Conservation (phyloP, 1,139 yeast species). For the Yamadazyma blattariae region DNA sequence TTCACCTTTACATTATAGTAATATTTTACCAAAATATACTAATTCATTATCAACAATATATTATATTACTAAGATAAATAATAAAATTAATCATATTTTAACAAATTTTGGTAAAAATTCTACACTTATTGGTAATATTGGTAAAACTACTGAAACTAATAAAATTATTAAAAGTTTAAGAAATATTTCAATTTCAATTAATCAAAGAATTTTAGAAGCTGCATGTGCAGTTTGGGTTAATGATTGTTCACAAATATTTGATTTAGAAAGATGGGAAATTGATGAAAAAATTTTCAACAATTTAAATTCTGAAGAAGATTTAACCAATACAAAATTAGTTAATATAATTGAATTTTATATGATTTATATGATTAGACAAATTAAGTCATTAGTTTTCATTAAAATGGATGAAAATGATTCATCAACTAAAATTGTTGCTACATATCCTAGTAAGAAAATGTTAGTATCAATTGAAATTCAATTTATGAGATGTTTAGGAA, state of each 20-base stretch:
- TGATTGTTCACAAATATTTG: slow-evolving; percentile 47
- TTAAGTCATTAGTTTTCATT: slow-evolving; percentile 26
- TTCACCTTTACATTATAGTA: slow-evolving; percentile 34
- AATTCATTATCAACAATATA: slow-evolving; percentile 42
- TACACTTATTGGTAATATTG: slow-evolving; percentile 33
- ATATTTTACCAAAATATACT: slow-evolving; percentile 40
- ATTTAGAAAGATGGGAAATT: slow-evolving; percentile 42
- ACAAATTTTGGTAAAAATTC: slow-evolving; percentile 33
- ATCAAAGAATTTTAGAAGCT: slow-evolving; percentile 43
- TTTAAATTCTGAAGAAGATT: slow-evolving; percentile 3
- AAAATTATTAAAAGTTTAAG: slow-evolving; percentile 35
- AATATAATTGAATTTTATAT: slow-evolving; percentile 38
- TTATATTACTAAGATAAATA: slow-evolving; percentile 33
- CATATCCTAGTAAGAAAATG: slow-evolving; percentile 42
- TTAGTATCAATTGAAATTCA: slow-evolving; percentile 46
- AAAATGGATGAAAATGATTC: slow-evolving; percentile 16
- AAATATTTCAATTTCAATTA: slow-evolving; percentile 29
- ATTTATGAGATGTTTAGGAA: slow-evolving; percentile 45
- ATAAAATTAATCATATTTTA: slow-evolving; percentile 28
- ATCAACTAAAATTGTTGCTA: slow-evolving; percentile 26
- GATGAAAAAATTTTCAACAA: slow-evolving; percentile 13
- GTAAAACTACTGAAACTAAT: slow-evolving; percentile 35
- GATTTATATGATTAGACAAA: slow-evolving; percentile 30
- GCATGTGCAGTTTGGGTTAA: slow-evolving; percentile 48
- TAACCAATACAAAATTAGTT: slow-evolving; percentile 30